Base-by-base conservation (phyloP, 2,329 filamentous ascomycete species). In the Exophiala calicioides region DNA sequence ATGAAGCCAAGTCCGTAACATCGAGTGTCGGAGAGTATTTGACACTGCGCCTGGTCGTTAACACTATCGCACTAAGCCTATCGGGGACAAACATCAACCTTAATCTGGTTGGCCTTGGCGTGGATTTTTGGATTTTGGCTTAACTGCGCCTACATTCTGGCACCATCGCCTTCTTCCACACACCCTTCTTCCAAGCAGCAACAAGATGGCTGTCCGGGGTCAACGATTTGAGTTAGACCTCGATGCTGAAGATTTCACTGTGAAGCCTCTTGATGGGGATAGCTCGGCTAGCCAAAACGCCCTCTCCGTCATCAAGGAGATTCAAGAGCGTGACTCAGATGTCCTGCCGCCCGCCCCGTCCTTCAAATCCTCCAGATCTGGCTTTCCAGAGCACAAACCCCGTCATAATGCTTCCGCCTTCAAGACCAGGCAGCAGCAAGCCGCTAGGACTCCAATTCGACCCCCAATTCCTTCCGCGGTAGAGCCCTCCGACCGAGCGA, bases 351-450 rank as follows among this genome's bases (percentile, higher is more conserved):
- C 70, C 23, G 62, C 69, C 4, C 74, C 81, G 16, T 83, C 80
- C 53, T 76, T 86, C 3, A 83, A 85, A 6, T 74, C 75, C 29
- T 79, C 82, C 7, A 71, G 74, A 15, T 82, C 80, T 9, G 93
- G 93, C 1, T 97, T 97, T 58, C 93, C 93, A n/a, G 81, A 84
- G 48, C 90, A 90, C 66, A 93, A 86, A 66, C 89, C 87, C 65
- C 82, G 90, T 56, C 77, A 75, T 45, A 78, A 79, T 47, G 69
- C 80, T 5, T 95, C 90, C 1, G 79, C 85, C 1, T 95, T 95
- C 72, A 95, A 89, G 65, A 83, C 88, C 60, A 80, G 82, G 61
- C 75, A 79, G 51, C 75, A 79, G 51, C 64, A 66, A 35, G 34
- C 51, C 20, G 44, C 45, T 27, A 53, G 24, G 15, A 5, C 13